Percentiles rank a stretch among this genome's conserved stretches.
These are phyloP conservation scores for Salix udensis DNA, from an alignment of 345 rosid genomes.

Conservation along the genomic window DNA sequence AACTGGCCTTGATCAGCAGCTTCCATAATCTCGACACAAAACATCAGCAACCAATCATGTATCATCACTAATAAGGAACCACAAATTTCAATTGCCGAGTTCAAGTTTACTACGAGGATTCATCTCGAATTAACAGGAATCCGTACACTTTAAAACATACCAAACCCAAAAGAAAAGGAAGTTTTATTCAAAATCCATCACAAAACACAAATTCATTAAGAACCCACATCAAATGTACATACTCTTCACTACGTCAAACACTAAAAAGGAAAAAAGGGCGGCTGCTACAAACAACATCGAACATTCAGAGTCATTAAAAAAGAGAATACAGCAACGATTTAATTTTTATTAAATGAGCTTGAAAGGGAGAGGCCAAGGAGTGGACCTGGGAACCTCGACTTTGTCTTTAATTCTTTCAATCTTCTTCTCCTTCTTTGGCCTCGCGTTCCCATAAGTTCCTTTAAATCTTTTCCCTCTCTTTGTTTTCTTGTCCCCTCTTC, in stretches of 20 bases:
- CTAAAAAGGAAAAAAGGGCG: background rate
- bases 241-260: background rate
- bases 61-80: too few relatives aligned
- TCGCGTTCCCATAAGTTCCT: constrained; percentile 78
- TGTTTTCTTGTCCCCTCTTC: constrained; percentile 90
- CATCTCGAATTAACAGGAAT: background rate
- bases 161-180: background rate
- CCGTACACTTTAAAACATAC: background rate
- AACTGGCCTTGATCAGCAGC: too few relatives aligned
- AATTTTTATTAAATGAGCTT: constrained; percentile 59
- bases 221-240: background rate
- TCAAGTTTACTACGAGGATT: too few relatives aligned
- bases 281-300: background rate
- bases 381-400: constrained; percentile 92
- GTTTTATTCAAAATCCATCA: background rate
- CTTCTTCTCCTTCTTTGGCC: constrained; percentile 93
- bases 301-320: background rate
- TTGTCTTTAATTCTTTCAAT: constrained; percentile 82
- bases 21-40: too few relatives aligned
- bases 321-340: background rate
- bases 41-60: too few relatives aligned
- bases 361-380: constrained; percentile 99
- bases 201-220: background rate
- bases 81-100: too few relatives aligned
- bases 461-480: constrained; percentile 90